phyloP scores from a whole-genome alignment of 345 rosid genomes.

The Excoecaria cochinchinensis region DNA sequence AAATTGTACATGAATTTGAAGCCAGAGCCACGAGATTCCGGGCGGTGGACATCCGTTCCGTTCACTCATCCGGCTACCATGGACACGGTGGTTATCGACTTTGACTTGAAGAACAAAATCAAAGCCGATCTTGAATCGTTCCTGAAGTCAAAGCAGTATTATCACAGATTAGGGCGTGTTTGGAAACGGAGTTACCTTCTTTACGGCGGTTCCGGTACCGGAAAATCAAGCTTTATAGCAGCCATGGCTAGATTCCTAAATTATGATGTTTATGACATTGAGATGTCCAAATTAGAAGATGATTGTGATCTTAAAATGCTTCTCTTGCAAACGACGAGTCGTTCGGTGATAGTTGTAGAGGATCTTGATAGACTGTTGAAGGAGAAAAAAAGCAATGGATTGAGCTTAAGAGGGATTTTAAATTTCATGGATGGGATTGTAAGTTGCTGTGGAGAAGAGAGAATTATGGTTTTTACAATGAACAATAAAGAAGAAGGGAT shows the following conservation, averaged over 20 bases:
- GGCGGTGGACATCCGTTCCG: constrained; percentile 23
- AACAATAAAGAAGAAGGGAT: neutral
- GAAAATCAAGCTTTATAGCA: constrained; percentile 32
- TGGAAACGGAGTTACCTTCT: constrained; percentile 31
- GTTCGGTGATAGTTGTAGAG: constrained; percentile 25
- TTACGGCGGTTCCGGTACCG: constrained; percentile 27
- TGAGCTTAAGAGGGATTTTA: constrained; percentile 20
- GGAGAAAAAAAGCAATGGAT: neutral
- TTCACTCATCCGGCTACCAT: constrained; percentile 34
- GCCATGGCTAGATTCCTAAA: constrained; percentile 28
- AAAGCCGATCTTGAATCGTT: constrained; percentile 29
- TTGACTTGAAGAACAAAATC: constrained; percentile 24
- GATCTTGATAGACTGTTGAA: constrained; percentile 20
- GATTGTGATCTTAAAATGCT: constrained; percentile 26
- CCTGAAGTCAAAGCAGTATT: constrained; percentile 27
- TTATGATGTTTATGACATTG: constrained; percentile 29
- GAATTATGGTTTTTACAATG: constrained; percentile 27
- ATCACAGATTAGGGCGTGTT: constrained; percentile 25
- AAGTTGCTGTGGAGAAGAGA: constrained; percentile 25
- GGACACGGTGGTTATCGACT: constrained; percentile 30
- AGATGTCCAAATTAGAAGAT: constrained; percentile 9
- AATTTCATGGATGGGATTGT: constrained; percentile 32
- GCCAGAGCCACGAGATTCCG: neutral
- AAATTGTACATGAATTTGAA: constrained; percentile 18
- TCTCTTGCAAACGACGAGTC: constrained; percentile 22